Evolutionary conservation across 805 yeast genomes (phyloP).

Genomic region (Hyphopichia homilentoma): DNA sequence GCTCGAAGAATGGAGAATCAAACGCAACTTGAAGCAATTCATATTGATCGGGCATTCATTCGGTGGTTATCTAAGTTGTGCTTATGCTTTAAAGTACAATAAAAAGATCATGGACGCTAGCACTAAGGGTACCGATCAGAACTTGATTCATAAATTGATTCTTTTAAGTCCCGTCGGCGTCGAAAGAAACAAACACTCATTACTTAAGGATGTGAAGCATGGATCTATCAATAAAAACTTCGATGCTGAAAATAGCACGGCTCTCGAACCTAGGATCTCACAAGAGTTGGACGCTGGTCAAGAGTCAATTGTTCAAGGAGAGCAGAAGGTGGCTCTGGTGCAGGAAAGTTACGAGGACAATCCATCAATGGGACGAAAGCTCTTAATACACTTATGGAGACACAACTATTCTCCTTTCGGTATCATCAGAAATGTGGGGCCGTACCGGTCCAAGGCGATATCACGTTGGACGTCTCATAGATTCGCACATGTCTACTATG

Average conservation of each 20-base stretch:
- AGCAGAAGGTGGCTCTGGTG: constrained; percentile 3
- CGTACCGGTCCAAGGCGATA: constrained; percentile 48
- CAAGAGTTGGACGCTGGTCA: constrained; percentile 20
- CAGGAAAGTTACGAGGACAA: too few species aligned
- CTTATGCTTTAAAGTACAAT: constrained; percentile 41
- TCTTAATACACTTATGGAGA: constrained; percentile 48
- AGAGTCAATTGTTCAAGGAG: constrained; percentile 19
- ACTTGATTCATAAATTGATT: constrained; percentile 34
- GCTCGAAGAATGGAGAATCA: constrained; percentile 39
- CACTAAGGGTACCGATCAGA: constrained; percentile 10
- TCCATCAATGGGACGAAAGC: constrained; percentile 16
- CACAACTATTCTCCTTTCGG: constrained; percentile 53
- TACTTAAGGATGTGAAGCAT: constrained; percentile 16
- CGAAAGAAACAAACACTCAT: constrained; percentile 31
- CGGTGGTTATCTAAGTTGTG: constrained; percentile 43
- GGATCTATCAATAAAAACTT: constrained; percentile 10
- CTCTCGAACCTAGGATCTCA: constrained; percentile 8
- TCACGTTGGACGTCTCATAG: constrained; percentile 51
- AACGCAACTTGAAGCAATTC: constrained; percentile 31
- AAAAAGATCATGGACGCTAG: constrained; percentile 14
- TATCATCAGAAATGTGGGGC: constrained; percentile 48
- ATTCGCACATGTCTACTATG: constrained; percentile 38
- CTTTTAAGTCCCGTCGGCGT: constrained; percentile 43
- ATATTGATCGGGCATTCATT: constrained; percentile 42
- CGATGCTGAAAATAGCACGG: constrained; percentile 4